Conservation (phyloP, 345 rosid genomes). For the Moricandia arvensis region DNA sequence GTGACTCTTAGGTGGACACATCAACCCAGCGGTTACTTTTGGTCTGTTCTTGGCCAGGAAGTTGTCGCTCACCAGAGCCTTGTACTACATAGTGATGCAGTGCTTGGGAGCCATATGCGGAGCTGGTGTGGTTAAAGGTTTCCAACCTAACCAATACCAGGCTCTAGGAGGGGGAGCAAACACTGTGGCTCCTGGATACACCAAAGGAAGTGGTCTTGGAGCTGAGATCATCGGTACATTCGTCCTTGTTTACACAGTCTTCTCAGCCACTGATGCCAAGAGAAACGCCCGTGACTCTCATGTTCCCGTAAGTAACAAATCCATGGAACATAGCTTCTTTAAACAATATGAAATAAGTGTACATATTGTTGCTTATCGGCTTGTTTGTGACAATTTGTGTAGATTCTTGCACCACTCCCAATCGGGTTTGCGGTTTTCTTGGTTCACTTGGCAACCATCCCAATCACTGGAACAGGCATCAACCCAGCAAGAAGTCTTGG, state of each 20-base stretch:
- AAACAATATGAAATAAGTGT: background rate
- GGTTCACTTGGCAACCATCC: slow-evolving; percentile 73
- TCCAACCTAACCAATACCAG: slow-evolving; percentile 38
- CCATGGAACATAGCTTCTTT: slow-evolving; percentile 38
- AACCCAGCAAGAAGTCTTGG: slow-evolving; percentile 78
- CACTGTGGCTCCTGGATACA: slow-evolving; percentile 43
- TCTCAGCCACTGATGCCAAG: slow-evolving; percentile 51
- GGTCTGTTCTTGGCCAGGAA: slow-evolving; percentile 43
- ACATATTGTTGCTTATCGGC: background rate
- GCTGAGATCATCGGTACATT: slow-evolving; percentile 47
- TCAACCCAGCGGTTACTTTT: slow-evolving; percentile 25
- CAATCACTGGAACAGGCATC: slow-evolving; percentile 66
- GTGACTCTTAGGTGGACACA: slow-evolving; percentile 44
- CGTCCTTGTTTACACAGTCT: slow-evolving; percentile 48
- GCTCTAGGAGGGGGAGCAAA: slow-evolving; percentile 48
- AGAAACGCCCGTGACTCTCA: slow-evolving; percentile 48
- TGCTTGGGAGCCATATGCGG: slow-evolving; percentile 32
- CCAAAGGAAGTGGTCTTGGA: slow-evolving; percentile 46
- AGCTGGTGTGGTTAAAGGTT: slow-evolving; percentile 47
- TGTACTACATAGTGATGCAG: slow-evolving; percentile 48
- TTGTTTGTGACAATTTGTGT: slow-evolving; percentile 10
- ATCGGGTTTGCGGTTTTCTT: slow-evolving; percentile 70
- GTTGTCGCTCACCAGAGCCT: slow-evolving; percentile 39
- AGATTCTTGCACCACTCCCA: slow-evolving; percentile 65
- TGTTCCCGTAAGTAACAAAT: slow-evolving; percentile 42